Evolutionary conservation across 805 yeast genomes (phyloP).

Genomic region (Pichia sporocuriosa): DNA sequence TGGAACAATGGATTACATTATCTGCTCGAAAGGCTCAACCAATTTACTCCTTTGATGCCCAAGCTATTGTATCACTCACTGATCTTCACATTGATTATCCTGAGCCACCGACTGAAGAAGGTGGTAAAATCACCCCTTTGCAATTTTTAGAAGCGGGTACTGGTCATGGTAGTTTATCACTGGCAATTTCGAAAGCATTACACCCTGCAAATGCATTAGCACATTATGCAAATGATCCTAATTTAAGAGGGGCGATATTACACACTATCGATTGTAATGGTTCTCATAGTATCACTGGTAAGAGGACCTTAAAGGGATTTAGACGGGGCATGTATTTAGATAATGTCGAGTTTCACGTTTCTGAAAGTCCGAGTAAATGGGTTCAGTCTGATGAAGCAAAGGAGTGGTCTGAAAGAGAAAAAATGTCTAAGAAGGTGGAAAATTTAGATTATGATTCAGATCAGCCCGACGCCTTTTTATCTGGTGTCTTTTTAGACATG

Average conservation of each 20-base stretch:
- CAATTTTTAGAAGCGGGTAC: conserved; percentile 49
- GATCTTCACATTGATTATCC: conserved; percentile 37
- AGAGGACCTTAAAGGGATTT: conserved; percentile 34
- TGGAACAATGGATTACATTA: conserved; percentile 41
- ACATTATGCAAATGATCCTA: conserved; percentile 9
- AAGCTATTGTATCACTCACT: conserved; percentile 38
- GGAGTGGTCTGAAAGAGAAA: conserved; percentile 19
- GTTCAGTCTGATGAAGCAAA: conserved; percentile 21
- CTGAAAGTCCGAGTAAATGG: conserved; percentile 38
- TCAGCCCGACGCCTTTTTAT: conserved; percentile 27
- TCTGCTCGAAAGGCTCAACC: conserved; percentile 43
- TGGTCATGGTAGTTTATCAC: conserved; percentile 46
- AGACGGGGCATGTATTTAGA: conserved; percentile 36
- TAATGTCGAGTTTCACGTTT: conserved; percentile 41
- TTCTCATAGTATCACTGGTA: conserved; percentile 37
- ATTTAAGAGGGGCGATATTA: conserved; percentile 36
- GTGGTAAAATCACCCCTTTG: conserved; percentile 23
- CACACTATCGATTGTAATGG: conserved; percentile 39
- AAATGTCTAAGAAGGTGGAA: conserved; percentile 12
- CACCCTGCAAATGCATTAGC: conserved; percentile 40
- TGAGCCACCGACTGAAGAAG: conserved; percentile 6
- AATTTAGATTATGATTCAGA: conserved; percentile 16
- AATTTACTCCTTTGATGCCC: conserved; percentile 44
- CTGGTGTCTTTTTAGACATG: conserved; percentile 43
- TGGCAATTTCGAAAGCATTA: conserved; percentile 36